A percentile compares a stretch with the other conserved stretches of the same genome.
These are phyloP conservation scores for Eucommia ulmoides DNA, from an alignment of 257 asterid species.

Conservation along the genomic window DNA sequence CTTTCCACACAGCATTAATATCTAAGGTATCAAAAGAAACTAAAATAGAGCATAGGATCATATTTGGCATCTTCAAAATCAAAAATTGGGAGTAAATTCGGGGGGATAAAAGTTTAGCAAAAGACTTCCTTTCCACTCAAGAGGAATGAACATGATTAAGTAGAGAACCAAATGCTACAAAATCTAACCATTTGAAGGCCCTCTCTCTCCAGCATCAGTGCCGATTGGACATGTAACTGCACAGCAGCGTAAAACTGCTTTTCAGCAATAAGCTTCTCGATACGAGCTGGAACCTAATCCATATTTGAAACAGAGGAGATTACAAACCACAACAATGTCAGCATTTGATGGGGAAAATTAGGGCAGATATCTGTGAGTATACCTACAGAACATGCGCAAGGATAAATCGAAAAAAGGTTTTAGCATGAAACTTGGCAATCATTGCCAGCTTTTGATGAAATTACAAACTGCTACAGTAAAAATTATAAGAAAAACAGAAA, in stretches of 20 bases:
- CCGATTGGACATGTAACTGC: conserved; percentile 82
- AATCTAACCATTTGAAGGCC: conserved; percentile 93
- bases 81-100: no score
- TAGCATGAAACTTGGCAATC: no score
- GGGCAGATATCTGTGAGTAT: neutral
- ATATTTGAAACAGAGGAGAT: conserved; percentile 15
- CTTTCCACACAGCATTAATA: no score
- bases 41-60: no score
- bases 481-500: no score
- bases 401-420: no score
- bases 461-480: no score
- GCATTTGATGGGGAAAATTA: neutral
- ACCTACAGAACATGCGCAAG: neutral
- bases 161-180: conserved; percentile 8
- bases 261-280: conserved; percentile 85
- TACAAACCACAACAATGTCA: conserved; percentile 7
- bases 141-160: neutral
- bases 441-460: no score
- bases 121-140: no score
- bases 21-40: no score
- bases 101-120: no score
- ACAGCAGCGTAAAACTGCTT: conserved; percentile 97
- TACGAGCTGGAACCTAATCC: conserved; percentile 82
- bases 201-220: conserved; percentile 92
- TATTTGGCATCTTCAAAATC: no score